Conservation (phyloP, 2,329 filamentous ascomycete genomes). For the Zasmidium cellare region DNA sequence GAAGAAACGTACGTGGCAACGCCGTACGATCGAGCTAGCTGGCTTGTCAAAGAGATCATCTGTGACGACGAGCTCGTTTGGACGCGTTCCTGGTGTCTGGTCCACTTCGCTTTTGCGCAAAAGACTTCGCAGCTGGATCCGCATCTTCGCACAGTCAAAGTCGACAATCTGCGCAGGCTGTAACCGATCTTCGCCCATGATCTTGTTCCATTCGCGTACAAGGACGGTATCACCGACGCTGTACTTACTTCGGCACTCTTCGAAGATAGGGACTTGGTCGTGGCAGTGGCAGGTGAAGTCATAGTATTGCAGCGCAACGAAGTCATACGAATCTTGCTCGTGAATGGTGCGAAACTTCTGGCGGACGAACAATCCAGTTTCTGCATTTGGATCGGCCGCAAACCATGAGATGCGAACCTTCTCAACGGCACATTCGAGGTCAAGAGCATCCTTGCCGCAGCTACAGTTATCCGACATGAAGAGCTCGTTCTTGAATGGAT, state of each 20-base stretch:
- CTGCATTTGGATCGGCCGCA: slow-evolving; percentile 48
- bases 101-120: neutral
- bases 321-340: slow-evolving; percentile 53
- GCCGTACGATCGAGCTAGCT: slow-evolving; percentile 49
- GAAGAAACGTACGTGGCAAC: slow-evolving; percentile 62
- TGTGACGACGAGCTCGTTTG: slow-evolving; percentile 63
- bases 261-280: slow-evolving; percentile 18
- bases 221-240: slow-evolving; percentile 63
- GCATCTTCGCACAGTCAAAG: slow-evolving; percentile 38
- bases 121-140: slow-evolving; percentile 20
- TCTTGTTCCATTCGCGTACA: slow-evolving; percentile 24
- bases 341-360: slow-evolving; percentile 63
- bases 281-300: slow-evolving; percentile 50
- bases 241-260: slow-evolving; percentile 36
- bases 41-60: slow-evolving; percentile 40
- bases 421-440: slow-evolving; percentile 56
- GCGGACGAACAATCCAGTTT: slow-evolving; percentile 64
- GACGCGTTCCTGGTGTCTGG: slow-evolving; percentile 29
- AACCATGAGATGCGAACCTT: slow-evolving; percentile 60
- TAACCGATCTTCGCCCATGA: slow-evolving; percentile 40
- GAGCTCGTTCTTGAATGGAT: slow-evolving; percentile 70
- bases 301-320: slow-evolving; percentile 56
- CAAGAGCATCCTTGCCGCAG: slow-evolving; percentile 57
- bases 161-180: slow-evolving; percentile 63
- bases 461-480: slow-evolving; percentile 78